Evolutionary conservation across 768 basidiomycete species (phyloP).

Genomic region (Tylopilus rubrobrunneus): DNA sequence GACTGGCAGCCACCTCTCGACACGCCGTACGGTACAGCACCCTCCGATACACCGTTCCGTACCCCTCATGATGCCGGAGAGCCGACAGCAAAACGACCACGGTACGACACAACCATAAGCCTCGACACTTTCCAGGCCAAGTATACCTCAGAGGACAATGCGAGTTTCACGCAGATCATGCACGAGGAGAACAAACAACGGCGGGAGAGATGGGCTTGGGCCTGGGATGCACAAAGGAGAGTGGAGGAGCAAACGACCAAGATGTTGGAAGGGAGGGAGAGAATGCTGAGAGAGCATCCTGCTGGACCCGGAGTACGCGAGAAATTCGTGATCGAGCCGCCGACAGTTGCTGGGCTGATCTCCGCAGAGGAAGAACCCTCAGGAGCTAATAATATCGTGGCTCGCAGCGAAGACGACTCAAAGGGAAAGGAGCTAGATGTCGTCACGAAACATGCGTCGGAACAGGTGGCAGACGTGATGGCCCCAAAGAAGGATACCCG

Average conservation of each 20-base stretch:
- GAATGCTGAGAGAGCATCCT: conserved; percentile 68
- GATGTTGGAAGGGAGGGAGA: conserved; percentile 66
- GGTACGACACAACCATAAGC: conserved; percentile 58
- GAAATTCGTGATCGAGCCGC: conserved; percentile 59
- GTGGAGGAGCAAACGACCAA: conserved; percentile 65
- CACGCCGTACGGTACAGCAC: conserved; percentile 60
- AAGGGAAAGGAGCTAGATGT: conserved; percentile 22
- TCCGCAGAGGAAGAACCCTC: conserved; percentile 26
- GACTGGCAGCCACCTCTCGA: conserved; percentile 47
- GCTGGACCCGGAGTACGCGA: conserved; percentile 62
- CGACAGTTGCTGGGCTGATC: conserved; percentile 54
- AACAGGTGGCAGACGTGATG: conserved; percentile 62
- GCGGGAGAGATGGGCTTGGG: conserved; percentile 85
- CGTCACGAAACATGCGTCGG: conserved; percentile 25
- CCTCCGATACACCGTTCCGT: conserved; percentile 65
- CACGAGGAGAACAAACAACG: conserved; percentile 83
- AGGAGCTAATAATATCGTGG: conserved; percentile 1
- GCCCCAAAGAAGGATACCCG: conserved; percentile 74
- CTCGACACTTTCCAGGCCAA: conserved; percentile 86
- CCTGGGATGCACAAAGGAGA: conserved; percentile 85
- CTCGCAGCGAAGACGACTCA: conserved; percentile 25
- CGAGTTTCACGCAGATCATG: conserved; percentile 91
- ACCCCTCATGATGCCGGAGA: conserved; percentile 38
- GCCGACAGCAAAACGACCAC: conserved; percentile 51
- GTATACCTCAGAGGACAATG: conserved; percentile 97